Evolutionary conservation across 2,329 filamentous ascomycete species (phyloP), one percentile per base, ranked within the genome.

Genomic region (Apiospora pterosperma): DNA sequence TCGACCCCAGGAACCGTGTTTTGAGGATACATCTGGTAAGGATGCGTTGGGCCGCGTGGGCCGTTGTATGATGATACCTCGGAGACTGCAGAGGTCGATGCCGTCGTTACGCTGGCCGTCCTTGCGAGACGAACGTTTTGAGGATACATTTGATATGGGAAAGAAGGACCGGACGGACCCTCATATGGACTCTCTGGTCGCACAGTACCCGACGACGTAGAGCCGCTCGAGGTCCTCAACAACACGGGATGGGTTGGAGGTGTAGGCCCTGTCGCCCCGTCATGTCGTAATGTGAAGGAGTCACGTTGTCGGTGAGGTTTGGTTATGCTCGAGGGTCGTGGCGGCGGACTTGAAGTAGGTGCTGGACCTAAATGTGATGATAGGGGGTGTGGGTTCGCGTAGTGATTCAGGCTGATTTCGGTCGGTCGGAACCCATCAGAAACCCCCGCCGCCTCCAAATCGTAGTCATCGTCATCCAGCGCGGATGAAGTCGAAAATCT

Each of bases 11-110:
- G 77, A 5, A 87, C 84, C 0, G 91, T 92, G 69, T 88, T 93
- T 74, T 97, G 94, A 5, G 92, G 85, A 72, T 97, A 97, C 83
- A 97, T 87, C 44, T 85, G 87, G 74, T 97, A 97, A 0, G 93
- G 93, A 73, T 97, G 93, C 65, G 92, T 87, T 10, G 93, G 93
- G 3, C 88, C 88, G 61, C 82, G 85, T 14, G 86, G 81, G 21
- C 88, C 85, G 12, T 82, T 81, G 69, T 90, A 87, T 3, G 88
- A 84, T 68, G 79, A 55, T n/a, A 55, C 84, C 74, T 84, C 87
- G 10, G 84, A 77, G 16, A 85, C 82, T 28, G 84, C 85, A 55
- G 85, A 80, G 14, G 92, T 93, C 8, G 91, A 89, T 16, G 88
- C 86, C 23, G 92, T 92, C n/a, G 88, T 85, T 41, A 90, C 80